A percentile compares a stretch with the other conserved stretches of the same genome.
These are phyloP conservation scores for Westerdykella sp. DNA, from an alignment of 2,329 filamentous ascomycete genomes.

Conservation along the genomic window DNA sequence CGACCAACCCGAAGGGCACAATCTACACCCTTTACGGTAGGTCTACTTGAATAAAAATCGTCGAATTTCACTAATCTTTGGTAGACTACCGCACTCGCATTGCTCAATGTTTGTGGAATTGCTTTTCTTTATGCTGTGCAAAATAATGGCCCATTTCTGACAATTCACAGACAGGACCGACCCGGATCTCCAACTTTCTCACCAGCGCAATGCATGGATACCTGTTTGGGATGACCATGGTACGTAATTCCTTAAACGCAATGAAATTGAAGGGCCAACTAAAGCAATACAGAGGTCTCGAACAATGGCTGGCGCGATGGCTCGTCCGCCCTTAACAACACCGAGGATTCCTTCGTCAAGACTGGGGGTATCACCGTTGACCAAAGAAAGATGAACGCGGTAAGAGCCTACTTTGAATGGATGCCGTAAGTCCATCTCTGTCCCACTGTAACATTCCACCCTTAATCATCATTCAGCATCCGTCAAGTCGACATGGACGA, in stretches of 20 bases:
- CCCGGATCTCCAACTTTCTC: slow-evolving; percentile 51
- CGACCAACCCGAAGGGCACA: slow-evolving; percentile 8
- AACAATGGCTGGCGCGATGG: slow-evolving; percentile 63
- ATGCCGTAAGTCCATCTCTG: slow-evolving; percentile 3
- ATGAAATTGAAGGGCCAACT: not conserved
- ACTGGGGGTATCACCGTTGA: slow-evolving; percentile 58
- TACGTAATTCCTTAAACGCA: slow-evolving; percentile 1
- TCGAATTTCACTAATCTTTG: not conserved
- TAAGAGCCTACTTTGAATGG: slow-evolving; percentile 59
- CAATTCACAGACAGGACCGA: slow-evolving; percentile 50
- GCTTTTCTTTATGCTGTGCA: not conserved
- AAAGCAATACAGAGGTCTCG: slow-evolving; percentile 45
- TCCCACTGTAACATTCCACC: too few relatives aligned
- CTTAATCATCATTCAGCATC: slow-evolving; percentile 41
- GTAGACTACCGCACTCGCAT: slow-evolving; percentile 53
- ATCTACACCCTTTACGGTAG: slow-evolving; percentile 12
- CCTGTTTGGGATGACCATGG: slow-evolving; percentile 52
- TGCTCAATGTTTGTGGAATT: slow-evolving; percentile 36
- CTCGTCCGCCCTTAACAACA: slow-evolving; percentile 56
- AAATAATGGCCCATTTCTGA: not conserved
- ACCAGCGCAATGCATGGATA: slow-evolving; percentile 57
- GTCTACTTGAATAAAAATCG: not conserved
- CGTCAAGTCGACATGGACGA: slow-evolving; percentile 42
- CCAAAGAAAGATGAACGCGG: slow-evolving; percentile 66
- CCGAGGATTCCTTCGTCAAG: slow-evolving; percentile 57